Percentiles rank a stretch among this genome's conserved stretches.
Evolutionary conservation across 2,329 filamentous ascomycete genomes (phyloP).

Genomic region (Ophiocordyceps unilateralis): DNA sequence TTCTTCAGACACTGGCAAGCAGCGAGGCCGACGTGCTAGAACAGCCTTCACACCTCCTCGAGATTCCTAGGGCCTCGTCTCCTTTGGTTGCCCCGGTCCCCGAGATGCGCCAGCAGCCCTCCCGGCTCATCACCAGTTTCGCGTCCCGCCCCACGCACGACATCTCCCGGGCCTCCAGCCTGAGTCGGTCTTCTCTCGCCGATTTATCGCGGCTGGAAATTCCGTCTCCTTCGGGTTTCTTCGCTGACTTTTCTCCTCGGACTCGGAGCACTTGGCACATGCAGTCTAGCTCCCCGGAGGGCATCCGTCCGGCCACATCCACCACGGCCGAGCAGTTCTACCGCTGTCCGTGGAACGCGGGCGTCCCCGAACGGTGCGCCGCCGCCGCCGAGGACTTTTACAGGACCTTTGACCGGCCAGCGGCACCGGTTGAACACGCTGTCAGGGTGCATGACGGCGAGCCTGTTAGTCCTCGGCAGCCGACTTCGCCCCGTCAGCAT

Average conservation of each 20-base stretch:
- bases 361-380: constrained; percentile 17
- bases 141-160: constrained; percentile 7
- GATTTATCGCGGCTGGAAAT: constrained; percentile 72
- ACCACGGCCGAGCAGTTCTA: constrained; percentile 90
- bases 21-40: constrained; percentile 46
- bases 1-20: constrained; percentile 54
- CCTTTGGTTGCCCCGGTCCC: constrained; percentile 7
- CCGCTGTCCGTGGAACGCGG: constrained; percentile 55
- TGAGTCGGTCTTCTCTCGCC: constrained; percentile 38
- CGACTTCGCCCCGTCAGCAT: constrained; percentile 29
- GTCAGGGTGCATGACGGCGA: constrained; percentile 34
- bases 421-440: constrained; percentile 46
- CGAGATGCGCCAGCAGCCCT: constrained; percentile 34
- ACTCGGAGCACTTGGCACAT: constrained; percentile 72
- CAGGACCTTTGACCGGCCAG: constrained; percentile 19
- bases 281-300: constrained; percentile 33
- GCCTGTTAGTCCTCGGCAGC: constrained; percentile 3
- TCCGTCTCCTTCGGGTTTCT: constrained; percentile 83
- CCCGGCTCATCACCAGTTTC: constrained; percentile 29
- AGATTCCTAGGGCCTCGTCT: constrained; percentile 19
- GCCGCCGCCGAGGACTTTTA: constrained; percentile 20
- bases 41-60: constrained; percentile 22
- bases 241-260: constrained; percentile 62
- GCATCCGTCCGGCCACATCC: constrained; percentile 53
- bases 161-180: constrained; percentile 7